A percentile compares a stretch with the other conserved stretches of the same genome.
phyloP scores from a whole-genome alignment of 2,329 filamentous ascomycete genomes.

The Cordyceps javanica region DNA sequence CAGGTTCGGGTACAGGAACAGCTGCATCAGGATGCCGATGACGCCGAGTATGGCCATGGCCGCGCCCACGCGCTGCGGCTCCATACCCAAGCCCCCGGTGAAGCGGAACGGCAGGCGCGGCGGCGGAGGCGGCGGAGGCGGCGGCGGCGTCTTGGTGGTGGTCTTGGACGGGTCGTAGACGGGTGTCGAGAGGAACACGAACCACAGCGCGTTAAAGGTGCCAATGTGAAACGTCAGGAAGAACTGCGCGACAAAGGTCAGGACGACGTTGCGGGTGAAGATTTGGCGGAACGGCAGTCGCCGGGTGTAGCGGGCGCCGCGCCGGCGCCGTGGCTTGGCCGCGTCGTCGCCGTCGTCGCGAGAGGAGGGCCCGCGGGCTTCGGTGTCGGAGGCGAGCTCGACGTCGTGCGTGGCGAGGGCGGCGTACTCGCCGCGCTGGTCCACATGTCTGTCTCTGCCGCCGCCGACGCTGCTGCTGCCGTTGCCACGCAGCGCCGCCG shows the following conservation, averaged over 20 bases:
- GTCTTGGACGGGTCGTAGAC: slow-evolving; percentile 45
- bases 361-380: neutral
- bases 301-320: slow-evolving; percentile 34
- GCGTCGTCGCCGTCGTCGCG: neutral
- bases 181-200: slow-evolving; percentile 69
- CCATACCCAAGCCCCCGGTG: slow-evolving; percentile 69
- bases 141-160: slow-evolving; percentile 20
- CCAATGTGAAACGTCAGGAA: slow-evolving; percentile 68
- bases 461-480: too few species aligned
- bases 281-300: slow-evolving; percentile 47
- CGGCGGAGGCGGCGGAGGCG: slow-evolving; percentile 18
- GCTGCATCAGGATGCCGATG: slow-evolving; percentile 62
- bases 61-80: slow-evolving; percentile 64
- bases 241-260: slow-evolving; percentile 58
- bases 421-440: slow-evolving; percentile 17
- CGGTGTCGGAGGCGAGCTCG: slow-evolving; percentile 15
- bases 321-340: neutral
- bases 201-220: slow-evolving; percentile 71
- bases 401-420: slow-evolving; percentile 20
- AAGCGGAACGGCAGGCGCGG: slow-evolving; percentile 53
- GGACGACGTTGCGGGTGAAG: slow-evolving; percentile 47
- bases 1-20: slow-evolving; percentile 61
- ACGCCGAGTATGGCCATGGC: slow-evolving; percentile 71
- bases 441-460: neutral
- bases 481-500: slow-evolving; percentile 11